Percentiles rank a stretch among this genome's conserved stretches.
phyloP scores from a whole-genome alignment of 169 alveolate species.

The Eimeria praecox region DNA sequence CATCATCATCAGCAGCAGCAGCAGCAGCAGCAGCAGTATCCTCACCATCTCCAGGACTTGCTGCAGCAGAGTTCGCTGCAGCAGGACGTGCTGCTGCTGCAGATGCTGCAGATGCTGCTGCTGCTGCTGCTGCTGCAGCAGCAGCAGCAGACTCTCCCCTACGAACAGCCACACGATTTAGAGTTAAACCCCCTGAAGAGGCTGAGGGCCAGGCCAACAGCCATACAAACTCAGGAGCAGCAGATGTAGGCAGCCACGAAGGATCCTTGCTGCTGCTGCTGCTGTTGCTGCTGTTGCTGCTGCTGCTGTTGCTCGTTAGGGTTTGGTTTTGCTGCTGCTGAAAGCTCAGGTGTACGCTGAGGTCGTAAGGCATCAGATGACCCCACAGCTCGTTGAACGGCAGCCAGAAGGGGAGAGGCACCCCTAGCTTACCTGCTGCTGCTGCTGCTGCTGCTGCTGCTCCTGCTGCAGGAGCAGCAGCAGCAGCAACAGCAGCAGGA shows the following conservation, averaged over 20 bases:
- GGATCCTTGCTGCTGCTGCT: slow-evolving; percentile 25
- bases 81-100: not conserved
- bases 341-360: not conserved
- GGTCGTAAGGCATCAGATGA: slow-evolving; percentile 33
- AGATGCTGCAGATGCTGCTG: slow-evolving; percentile 30
- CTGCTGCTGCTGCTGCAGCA: slow-evolving; percentile 48
- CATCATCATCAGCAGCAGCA: not conserved
- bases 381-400: slow-evolving; percentile 19
- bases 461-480: too few relatives aligned
- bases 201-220: slow-evolving; percentile 46
- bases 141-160: not conserved
- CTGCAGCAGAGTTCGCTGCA: not conserved
- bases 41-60: not conserved
- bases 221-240: slow-evolving; percentile 57
- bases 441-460: slow-evolving; percentile 54
- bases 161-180: not conserved
- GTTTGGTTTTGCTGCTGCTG: slow-evolving; percentile 3
- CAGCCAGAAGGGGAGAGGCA: slow-evolving; percentile 47
- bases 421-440: not conserved
- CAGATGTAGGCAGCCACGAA: not conserved
- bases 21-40: slow-evolving; percentile 7
- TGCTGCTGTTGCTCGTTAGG: slow-evolving; percentile 9
- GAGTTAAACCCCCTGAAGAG: slow-evolving; percentile 1
- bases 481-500: too few relatives aligned
- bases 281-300: slow-evolving; percentile 66